Base-by-base conservation (phyloP, 2,329 filamentous ascomycete species). In the Onygenales sp. region DNA sequence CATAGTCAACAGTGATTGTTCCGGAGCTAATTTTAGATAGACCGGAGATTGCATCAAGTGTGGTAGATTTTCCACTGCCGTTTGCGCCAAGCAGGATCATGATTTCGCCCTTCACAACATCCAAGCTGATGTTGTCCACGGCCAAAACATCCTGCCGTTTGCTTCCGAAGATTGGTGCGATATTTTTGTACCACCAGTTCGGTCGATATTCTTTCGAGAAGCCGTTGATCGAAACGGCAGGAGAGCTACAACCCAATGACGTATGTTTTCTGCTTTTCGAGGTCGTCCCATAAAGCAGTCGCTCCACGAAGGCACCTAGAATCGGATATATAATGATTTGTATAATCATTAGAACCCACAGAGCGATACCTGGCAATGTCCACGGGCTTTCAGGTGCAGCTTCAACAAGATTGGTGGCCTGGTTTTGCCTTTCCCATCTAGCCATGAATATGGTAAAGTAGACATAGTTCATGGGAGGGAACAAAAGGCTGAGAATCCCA, bases 1-100 rank as follows among this genome's bases (percentile, higher is more conserved):
- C 84, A 4, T 87, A 88, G 59, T 93, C 86, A 45, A 95, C 84
- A 27, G 80, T 81, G 59, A 96, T 93, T 2, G 77, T 77, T 2
- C 91, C 91, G 54, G 79, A 82, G 0, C 87, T 89, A 21, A 92
- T 77, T 44, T 81, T 86, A 61, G 85, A 88, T 49, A 92, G 79
- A 2, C 91, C 91, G 9, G 89, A 87, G 58, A 96, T 91, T 5
- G 87, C 86, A 63, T 95, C 88, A 3, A 96, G 77, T 0, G 90
- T 95, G 0, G 91, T 95, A 52, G 85, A 90, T 67, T 96, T 96
- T 37, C 91, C 91, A 61, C 84, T 89, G 14, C 91, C 91, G 65
- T 96, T 96, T 5, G 90, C 88, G 39, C 91, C 91, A 0, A 96
- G 78, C 0, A 96, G 75, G 1, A 91, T 87, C 64, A 94, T 79